Evolutionary conservation across 805 yeast genomes (phyloP).

Genomic region (Hanseniaspora thailandica): DNA sequence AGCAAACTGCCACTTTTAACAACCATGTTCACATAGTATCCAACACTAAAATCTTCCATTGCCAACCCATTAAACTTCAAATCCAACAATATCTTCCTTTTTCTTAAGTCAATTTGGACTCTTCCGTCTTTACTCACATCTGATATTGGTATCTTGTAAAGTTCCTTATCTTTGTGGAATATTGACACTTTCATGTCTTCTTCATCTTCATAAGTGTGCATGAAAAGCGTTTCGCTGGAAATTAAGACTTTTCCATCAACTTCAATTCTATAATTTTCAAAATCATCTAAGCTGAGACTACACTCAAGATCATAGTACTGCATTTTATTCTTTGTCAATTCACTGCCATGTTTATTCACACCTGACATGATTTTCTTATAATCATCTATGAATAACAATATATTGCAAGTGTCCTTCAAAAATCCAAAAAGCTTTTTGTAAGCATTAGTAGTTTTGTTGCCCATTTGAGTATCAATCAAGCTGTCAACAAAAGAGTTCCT

Average conservation of each 20-base stretch:
- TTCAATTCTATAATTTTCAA: not conserved
- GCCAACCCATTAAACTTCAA: not conserved
- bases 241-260: not conserved
- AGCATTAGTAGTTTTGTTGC: not conserved
- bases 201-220: not conserved
- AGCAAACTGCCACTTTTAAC: not conserved
- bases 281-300: not conserved
- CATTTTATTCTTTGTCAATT: not conserved
- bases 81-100: not conserved
- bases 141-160: not conserved
- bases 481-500: not conserved
- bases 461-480: not conserved
- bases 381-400: not conserved
- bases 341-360: not conserved
- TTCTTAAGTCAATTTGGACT: not conserved
- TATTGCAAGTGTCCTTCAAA: not conserved
- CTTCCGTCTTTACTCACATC: not conserved
- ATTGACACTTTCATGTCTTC: not conserved
- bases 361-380: not conserved
- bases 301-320: not conserved
- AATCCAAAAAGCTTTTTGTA: not conserved
- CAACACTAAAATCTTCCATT: not conserved
- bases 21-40: not conserved
- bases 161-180: not conserved
- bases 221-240: not conserved